These are phyloP conservation scores for Fusarium equiseti DNA, from an alignment of 2,329 filamentous ascomycete genomes.

Conservation along the genomic window DNA sequence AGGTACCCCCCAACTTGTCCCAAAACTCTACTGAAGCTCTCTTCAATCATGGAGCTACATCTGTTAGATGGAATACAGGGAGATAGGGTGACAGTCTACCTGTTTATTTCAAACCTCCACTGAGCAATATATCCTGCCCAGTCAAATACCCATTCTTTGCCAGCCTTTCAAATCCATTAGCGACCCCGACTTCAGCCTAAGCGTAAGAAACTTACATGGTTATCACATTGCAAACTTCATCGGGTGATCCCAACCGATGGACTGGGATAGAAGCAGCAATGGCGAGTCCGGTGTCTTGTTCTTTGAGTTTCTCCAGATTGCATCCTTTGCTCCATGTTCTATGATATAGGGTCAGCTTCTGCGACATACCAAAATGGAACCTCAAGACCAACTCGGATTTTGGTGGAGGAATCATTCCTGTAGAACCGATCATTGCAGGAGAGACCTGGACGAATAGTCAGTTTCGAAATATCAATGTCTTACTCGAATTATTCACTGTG, in stretches of 20 bases:
- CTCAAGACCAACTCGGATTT: conserved; percentile 23
- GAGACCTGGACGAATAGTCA: conserved; percentile 42
- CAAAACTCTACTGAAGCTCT: too few species aligned
- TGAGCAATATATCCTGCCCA: conserved; percentile 18
- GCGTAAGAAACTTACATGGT: conserved; percentile 47
- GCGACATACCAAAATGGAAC: too few species aligned
- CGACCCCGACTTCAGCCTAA: too few species aligned
- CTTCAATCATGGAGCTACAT: background rate
- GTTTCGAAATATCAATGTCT: background rate
- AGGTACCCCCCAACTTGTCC: too few species aligned
- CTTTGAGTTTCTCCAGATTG: conserved; percentile 48
- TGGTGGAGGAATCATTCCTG: conserved; percentile 53
- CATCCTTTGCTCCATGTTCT: conserved; percentile 51
- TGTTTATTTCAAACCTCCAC: conserved; percentile 19
- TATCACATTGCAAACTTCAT: conserved; percentile 53
- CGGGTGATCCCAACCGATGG: conserved; percentile 50
- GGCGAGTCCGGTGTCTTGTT: conserved; percentile 51
- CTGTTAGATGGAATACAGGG: background rate
- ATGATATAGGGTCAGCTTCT: background rate
- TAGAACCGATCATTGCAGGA: conserved; percentile 54
- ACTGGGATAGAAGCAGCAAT: conserved; percentile 53
- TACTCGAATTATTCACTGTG: conserved; percentile 36
- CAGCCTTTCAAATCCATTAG: background rate
- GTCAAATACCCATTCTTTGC: conserved; percentile 29
- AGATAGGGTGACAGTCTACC: background rate